Evolutionary conservation across 179 eudicot species (phyloP).

Genomic region (Heliamphora pulchella): DNA sequence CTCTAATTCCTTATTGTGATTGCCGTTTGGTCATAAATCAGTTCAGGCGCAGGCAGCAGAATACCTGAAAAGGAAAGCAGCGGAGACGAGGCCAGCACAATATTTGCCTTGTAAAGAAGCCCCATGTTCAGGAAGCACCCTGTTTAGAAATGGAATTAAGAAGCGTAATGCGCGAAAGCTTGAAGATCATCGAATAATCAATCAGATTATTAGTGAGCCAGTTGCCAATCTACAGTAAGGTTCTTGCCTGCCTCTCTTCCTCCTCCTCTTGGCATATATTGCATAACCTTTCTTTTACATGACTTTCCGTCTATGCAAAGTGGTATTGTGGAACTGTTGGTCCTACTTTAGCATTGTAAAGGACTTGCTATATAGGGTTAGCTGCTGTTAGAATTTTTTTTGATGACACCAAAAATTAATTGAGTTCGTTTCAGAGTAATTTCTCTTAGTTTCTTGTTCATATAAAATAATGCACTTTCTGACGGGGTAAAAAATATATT

Average conservation of each 20-base stretch:
- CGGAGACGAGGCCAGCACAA: constrained; percentile 23
- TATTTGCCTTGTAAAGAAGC: constrained; percentile 17
- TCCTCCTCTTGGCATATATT: constrained; percentile 7
- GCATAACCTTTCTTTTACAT: neutral
- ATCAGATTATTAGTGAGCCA: constrained; percentile 14
- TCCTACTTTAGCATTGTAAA: neutral
- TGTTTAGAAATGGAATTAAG: constrained; percentile 66
- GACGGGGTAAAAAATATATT: neutral
- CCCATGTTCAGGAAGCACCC: constrained; percentile 45
- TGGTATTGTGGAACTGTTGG: neutral
- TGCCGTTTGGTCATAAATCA: constrained; percentile 22
- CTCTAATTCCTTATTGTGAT: neutral
- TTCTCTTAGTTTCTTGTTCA: neutral
- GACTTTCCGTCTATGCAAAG: constrained; percentile 2
- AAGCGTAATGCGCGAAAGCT: constrained; percentile 50
- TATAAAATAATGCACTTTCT: neutral
- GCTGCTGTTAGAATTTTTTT: neutral
- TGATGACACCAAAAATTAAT: constrained; percentile 7
- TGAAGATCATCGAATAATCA: constrained; percentile 29
- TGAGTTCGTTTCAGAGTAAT: neutral
- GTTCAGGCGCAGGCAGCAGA: constrained; percentile 66
- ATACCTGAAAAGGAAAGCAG: constrained; percentile 44
- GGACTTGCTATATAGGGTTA: neutral
- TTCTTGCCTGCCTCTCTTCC: neutral
- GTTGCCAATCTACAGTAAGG: constrained; percentile 12